These are phyloP conservation scores for Torulaspora maleeae DNA, from an alignment of 805 yeast genomes.

Conservation along the genomic window DNA sequence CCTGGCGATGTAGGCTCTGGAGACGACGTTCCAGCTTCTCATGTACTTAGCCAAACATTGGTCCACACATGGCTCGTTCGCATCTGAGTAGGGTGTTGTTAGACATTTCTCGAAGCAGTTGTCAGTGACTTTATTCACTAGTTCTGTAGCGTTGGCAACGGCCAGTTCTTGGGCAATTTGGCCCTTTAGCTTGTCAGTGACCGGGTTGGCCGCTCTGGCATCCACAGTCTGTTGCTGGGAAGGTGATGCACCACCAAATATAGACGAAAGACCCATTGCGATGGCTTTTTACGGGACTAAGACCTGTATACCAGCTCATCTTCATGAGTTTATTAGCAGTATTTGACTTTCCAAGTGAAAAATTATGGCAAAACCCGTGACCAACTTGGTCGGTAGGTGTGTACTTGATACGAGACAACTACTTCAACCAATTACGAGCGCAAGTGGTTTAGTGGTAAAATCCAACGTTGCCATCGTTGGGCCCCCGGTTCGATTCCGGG, in stretches of 20 bases:
- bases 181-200: conserved; percentile 59
- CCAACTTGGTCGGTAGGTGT: too few relatives aligned
- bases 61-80: conserved; percentile 63
- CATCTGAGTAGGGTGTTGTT: conserved; percentile 50
- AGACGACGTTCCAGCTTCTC: conserved; percentile 85
- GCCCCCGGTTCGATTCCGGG: conserved; percentile 39
- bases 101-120: conserved; percentile 84
- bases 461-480: conserved; percentile 38
- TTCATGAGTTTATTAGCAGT: not conserved
- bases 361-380: not conserved
- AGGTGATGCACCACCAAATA: conserved; percentile 30
- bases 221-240: conserved; percentile 23
- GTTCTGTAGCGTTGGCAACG: conserved; percentile 83
- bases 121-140: conserved; percentile 78
- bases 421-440: conserved; percentile 16
- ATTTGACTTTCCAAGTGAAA: not conserved
- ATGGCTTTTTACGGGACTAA: not conserved
- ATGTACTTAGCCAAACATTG: conserved; percentile 83
- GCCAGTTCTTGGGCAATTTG: conserved; percentile 81
- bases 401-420: too few relatives aligned
- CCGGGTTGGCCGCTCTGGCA: conserved; percentile 36
- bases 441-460: conserved; percentile 37
- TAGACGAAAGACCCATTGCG: conserved; percentile 31
- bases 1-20: conserved; percentile 70
- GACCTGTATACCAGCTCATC: not conserved